phyloP scores from a whole-genome alignment of 495 filamentous ascomycete species.

The Wilcoxina mikolae region DNA sequence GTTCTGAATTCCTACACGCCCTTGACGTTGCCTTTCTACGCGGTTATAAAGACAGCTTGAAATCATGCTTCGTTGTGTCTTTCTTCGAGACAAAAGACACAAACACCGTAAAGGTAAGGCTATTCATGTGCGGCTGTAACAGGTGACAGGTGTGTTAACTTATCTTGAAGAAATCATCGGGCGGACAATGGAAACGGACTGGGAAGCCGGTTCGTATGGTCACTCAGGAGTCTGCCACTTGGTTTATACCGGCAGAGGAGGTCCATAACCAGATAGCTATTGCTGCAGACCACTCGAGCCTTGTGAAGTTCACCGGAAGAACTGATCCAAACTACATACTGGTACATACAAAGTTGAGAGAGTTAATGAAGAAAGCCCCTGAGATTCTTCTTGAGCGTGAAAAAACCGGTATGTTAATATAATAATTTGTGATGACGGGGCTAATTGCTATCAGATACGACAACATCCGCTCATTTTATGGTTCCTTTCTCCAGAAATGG shows the following conservation, averaged over 20 bases:
- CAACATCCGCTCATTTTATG: background rate
- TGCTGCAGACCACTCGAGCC: background rate
- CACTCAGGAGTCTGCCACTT: background rate
- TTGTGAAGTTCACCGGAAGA: background rate
- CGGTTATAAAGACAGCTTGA: background rate
- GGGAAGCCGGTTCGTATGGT: background rate
- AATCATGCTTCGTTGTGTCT: background rate
- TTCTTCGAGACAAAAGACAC: background rate
- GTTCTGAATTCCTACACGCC: background rate
- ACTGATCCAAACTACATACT: background rate
- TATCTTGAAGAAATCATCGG: background rate
- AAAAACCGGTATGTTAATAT: background rate
- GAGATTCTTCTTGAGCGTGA: background rate
- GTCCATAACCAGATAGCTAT: constrained; percentile 1
- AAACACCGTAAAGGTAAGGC: background rate
- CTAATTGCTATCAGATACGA: too few species aligned
- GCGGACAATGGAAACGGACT: background rate
- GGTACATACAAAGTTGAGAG: background rate
- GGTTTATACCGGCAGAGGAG: background rate
- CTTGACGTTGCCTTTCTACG: background rate
- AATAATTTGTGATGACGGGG: background rate
- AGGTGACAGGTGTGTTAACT: too few species aligned
- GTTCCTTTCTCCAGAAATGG: too few species aligned
- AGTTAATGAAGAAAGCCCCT: background rate
- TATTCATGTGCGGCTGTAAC: background rate